Base-by-base conservation (phyloP, 208 protist species). In the Naegleria gruberi region DNA sequence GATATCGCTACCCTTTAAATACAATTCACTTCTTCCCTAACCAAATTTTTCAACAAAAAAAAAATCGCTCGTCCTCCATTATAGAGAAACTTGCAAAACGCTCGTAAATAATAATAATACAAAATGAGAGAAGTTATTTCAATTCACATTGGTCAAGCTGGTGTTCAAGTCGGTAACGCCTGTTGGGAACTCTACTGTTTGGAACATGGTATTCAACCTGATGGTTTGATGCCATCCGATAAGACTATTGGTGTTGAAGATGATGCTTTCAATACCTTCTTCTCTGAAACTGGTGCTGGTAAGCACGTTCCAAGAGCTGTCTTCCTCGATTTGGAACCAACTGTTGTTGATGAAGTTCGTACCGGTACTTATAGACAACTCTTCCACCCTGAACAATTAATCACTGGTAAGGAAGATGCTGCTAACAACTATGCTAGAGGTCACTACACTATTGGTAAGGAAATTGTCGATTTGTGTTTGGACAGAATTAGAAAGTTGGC, bases 401-500 rank as follows among this genome's bases (percentile, higher is more conserved):
- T 99, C 92, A 95, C 96, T 88, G 98, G 97, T 92, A 98, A 98
- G 95, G 97, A 99, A 94, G 98, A 99, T 92, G 97, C 98, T 65
- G 98, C 97, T 91, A 99, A 99, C 96, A 99, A 99, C 95, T 99
- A 98, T 93, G 98, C 98, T 65, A 95, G 97, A 91, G 98, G 98
- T 90, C 98, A 99, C 93, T 99, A 99, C 96, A 99, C 98, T 55
- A 95, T 98, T 74, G 98, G 98, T 92, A 99, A 98, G 93, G 98
- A 99, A 94, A 95, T 98, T 90, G 93, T 99, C 46, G 98, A 99
- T 92, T 93, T 95, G 45, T 93, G 92, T 74, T 94, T 99, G 57
- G 98, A 99, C 91, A 93, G 95, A 88, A 98, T 99, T 93, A 95
- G 98, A 92, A 99, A 99, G 94, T 94, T 99, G 6, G 96, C 97